Base-by-base conservation (phyloP, 148 eudicot genomes). In the Polygonum maritimum region DNA sequence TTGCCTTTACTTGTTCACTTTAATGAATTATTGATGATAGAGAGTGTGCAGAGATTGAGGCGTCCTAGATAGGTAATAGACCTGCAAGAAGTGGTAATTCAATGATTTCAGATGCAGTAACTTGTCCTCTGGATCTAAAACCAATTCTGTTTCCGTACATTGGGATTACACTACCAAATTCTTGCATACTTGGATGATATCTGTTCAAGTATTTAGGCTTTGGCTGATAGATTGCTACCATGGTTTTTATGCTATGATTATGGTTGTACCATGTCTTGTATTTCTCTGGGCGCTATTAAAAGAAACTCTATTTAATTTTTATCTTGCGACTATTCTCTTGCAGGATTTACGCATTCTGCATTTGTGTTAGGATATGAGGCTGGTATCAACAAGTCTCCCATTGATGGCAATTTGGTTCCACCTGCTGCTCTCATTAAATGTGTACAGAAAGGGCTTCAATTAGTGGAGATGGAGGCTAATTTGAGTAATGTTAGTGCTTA, bases 331-430 rank as follows among this genome's bases (percentile, higher is more conserved):
- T 41, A 44, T 45, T 44, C 16, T 48, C 36, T 44, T 72, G 60
- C 87, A 90, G 91, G 91, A 44, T 88, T 90, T 76, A 83, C 89
- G n/a, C 94, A 90, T 80, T 75, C 91, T 65, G 91, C 94, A 33
- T 90, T 88, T 81, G 76, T 87, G 71, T 80, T 90, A 45, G 94
- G 91, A 76, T 85, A 85, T 60, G 94, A 90, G 85, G 88, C 91
- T 16, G 89, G 89, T 47, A 85, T 90, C 71, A 78, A 79, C 76
- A 88, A 81, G 78, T 84, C 83, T 75, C 77, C 84, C 11, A 84
- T 90, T 52, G 91, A 90, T 80, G 94, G 89, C 4, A 85, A 88
- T 80, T 69, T 88, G 77, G 90, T 90, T 81, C 94, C 94, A 11
- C 91, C 94, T 15, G 86, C 89, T 78, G 89, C 90, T 62, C 91